phyloP scores from a whole-genome alignment of 345 rosid genomes.

The Eucalyptus regnans region DNA sequence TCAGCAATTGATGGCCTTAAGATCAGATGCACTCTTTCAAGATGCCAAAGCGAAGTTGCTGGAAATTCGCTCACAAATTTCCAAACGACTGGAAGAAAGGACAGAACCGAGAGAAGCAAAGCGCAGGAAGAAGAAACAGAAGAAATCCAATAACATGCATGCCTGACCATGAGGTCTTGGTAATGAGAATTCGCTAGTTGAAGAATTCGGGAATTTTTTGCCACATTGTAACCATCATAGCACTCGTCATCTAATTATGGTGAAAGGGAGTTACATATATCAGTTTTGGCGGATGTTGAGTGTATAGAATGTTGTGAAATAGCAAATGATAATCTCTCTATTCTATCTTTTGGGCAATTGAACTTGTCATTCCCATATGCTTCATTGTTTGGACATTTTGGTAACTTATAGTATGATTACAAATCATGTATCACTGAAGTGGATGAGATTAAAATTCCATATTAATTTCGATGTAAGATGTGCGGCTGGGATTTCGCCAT shows the following conservation, averaged over 20 bases:
- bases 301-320: neutral
- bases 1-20: conserved; percentile 86
- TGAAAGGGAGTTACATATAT: neutral
- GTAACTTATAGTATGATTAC: neutral
- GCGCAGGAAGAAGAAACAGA: conserved; percentile 53
- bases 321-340: neutral
- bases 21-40: conserved; percentile 76
- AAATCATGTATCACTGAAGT: neutral
- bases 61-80: conserved; percentile 46
- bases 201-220: neutral
- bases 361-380: neutral
- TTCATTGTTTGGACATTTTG: neutral
- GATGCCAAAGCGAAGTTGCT: conserved; percentile 66
- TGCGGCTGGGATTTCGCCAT: neutral
- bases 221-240: neutral
- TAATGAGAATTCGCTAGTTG: neutral
- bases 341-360: neutral
- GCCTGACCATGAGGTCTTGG: neutral
- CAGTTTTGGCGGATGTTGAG: neutral
- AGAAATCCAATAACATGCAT: conserved; percentile 12
- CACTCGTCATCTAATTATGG: neutral
- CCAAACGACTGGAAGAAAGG: conserved; percentile 39
- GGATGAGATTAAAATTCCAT: neutral
- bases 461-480: neutral
- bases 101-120: conserved; percentile 40